Percentiles rank a stretch among this genome's conserved stretches.
Evolutionary conservation across 208 protist species (phyloP).

Genomic region (Entamoeba invadens): DNA sequence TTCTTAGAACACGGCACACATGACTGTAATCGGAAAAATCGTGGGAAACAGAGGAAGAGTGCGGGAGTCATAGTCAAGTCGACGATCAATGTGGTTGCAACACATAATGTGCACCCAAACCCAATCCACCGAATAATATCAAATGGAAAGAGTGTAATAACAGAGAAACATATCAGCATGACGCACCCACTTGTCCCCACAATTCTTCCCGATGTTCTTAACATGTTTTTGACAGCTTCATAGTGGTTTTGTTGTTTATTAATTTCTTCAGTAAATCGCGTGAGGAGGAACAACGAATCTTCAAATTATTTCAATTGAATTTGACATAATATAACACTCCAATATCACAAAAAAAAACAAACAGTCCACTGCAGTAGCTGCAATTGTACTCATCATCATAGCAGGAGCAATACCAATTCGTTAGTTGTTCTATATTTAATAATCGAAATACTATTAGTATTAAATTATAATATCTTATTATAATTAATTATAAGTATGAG

Average conservation of each 20-base stretch:
- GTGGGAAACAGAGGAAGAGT: constrained; percentile 40
- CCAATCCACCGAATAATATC: constrained; percentile 40
- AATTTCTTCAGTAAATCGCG: constrained; percentile 43
- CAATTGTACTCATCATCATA: neutral
- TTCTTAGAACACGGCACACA: neutral
- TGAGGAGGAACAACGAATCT: constrained; percentile 48
- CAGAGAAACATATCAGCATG: constrained; percentile 38
- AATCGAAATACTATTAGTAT: no score
- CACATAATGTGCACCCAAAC: constrained; percentile 26
- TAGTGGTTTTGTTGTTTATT: neutral
- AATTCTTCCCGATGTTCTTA: constrained; percentile 31
- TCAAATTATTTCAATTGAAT: constrained; percentile 47
- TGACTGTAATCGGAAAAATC: constrained; percentile 32
- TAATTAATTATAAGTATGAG: no score
- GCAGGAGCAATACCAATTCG: neutral
- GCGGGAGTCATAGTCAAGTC: constrained; percentile 43
- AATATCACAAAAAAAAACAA: no score
- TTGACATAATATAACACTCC: no score
- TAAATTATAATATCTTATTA: no score
- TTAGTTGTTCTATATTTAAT: no score
- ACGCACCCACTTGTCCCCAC: constrained; percentile 42
- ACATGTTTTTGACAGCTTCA: constrained; percentile 28
- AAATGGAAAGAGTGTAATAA: constrained; percentile 39
- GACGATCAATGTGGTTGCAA: constrained; percentile 32
- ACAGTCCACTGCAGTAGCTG: neutral